phyloP scores from a whole-genome alignment of 2,329 filamentous ascomycete species.

The Sporothrix schenckii region DNA sequence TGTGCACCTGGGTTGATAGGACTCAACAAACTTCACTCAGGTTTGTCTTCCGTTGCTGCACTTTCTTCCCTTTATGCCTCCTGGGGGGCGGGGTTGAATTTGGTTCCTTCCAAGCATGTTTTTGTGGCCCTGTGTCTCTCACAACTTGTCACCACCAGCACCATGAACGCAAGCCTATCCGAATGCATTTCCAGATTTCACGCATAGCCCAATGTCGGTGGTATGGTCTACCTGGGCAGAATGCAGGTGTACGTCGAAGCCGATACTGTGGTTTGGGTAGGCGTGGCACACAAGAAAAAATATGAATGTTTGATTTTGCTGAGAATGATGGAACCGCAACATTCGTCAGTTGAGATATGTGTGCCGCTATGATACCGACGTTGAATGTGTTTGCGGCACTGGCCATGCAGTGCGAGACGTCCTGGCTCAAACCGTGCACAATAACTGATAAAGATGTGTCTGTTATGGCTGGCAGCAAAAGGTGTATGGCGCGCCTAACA shows the following conservation, averaged over 20 bases:
- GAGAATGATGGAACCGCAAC: background rate
- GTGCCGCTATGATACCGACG: too few species aligned
- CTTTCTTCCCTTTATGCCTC: background rate
- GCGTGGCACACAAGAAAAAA: background rate
- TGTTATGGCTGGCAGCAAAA: slow-evolving; percentile 14
- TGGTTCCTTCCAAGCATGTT: slow-evolving; percentile 2
- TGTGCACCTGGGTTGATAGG: background rate
- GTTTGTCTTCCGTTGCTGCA: background rate
- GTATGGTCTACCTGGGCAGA: background rate
- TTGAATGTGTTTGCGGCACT: background rate
- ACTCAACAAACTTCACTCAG: background rate
- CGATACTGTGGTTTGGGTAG: background rate
- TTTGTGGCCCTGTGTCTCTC: background rate
- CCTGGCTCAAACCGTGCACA: background rate
- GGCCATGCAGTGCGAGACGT: background rate
- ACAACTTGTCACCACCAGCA: background rate
- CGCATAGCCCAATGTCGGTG: background rate
- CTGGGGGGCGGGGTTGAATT: slow-evolving; percentile 9
- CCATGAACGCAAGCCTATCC: background rate
- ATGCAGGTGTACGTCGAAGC: background rate
- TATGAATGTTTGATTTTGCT: background rate
- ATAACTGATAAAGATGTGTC: background rate
- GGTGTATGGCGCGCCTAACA: slow-evolving; percentile 17
- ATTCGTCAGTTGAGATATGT: background rate
- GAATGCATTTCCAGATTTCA: background rate